phyloP scores from a whole-genome alignment of 75 land plant species.

The Sequoiadendron giganteum region DNA sequence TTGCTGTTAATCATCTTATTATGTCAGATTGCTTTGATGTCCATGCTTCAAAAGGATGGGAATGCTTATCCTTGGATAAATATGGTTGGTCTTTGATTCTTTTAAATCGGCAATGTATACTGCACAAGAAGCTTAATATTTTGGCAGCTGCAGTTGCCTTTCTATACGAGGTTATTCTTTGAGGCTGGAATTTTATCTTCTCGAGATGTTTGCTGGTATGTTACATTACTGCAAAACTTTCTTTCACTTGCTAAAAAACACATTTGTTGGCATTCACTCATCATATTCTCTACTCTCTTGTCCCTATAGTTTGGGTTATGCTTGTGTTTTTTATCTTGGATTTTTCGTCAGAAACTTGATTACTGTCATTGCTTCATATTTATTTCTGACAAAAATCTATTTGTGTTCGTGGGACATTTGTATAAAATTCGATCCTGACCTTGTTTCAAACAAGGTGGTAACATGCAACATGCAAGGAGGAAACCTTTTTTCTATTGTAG shows the following conservation, averaged over 20 bases:
- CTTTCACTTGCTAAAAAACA: background rate
- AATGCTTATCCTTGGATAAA: constrained; percentile 7
- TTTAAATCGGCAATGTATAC: background rate
- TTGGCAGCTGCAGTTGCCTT: background rate
- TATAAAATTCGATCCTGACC: background rate
- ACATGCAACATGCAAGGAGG: background rate
- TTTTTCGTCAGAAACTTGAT: background rate
- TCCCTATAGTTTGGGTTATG: background rate
- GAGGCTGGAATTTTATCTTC: background rate
- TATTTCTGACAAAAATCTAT: background rate
- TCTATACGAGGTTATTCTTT: background rate
- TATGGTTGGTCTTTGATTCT: background rate
- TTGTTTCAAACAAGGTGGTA: background rate
- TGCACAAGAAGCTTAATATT: background rate
- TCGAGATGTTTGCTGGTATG: background rate
- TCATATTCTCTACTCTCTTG: background rate
- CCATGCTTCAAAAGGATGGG: background rate
- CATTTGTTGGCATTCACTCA: background rate
- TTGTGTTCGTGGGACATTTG: background rate
- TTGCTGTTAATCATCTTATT: background rate
- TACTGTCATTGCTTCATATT: background rate
- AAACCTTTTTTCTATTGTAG: background rate
- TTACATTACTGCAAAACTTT: background rate
- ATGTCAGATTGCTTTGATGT: constrained; percentile 4
- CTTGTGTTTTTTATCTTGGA: background rate